Base-by-base conservation (phyloP, 345 rosid species). In the Acer yangbiense region DNA sequence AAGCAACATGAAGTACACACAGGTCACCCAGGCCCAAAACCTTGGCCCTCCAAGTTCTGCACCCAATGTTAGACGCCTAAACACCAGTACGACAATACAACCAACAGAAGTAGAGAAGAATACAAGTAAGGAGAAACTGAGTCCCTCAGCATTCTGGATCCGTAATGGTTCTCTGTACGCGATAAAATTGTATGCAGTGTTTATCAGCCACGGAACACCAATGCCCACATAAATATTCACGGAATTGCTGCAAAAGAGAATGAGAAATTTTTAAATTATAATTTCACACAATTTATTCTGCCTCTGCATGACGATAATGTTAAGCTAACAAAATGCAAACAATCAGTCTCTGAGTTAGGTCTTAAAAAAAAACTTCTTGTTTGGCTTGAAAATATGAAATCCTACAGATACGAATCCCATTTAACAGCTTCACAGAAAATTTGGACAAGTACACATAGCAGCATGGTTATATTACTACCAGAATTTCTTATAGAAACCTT, bases 191-290 rank as follows among this genome's bases (percentile, higher is more conserved):
- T 95, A 95, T 11, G 84, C 83, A 14, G 98, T 91, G 80, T 93
- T 88, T 67, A 95, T 91, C 87, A 95, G 88, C 99, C 99, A 95
- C 2, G 99, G 99, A 23, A 95, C 69, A 32, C 98, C 99, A 1
- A 95, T 93, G 65, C 99, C 99, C 52, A 95, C 88, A 25, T 95
- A 93, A 67, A 93, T 95, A 71, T 95, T 95, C 87, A 92, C 98
- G 0, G 99, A 91, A 85, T 95, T 95, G 89, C 99, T 95, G 54
- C 54, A 71, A 57, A 32, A 65, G 57, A 20, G 4, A 73, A 68
- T 39, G 25, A 57, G 29, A 9, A 21, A 65, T 18, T 20, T 61
- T 68, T 43, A 35, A 35, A 74, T 35, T 46, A 70, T 13, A 7
- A 21, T 63, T 41, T 23, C 27, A n/a, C 23, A 55, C 23, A 20